Base-by-base conservation (phyloP, 2,329 filamentous ascomycete species). In the Neospermospora avenae region DNA sequence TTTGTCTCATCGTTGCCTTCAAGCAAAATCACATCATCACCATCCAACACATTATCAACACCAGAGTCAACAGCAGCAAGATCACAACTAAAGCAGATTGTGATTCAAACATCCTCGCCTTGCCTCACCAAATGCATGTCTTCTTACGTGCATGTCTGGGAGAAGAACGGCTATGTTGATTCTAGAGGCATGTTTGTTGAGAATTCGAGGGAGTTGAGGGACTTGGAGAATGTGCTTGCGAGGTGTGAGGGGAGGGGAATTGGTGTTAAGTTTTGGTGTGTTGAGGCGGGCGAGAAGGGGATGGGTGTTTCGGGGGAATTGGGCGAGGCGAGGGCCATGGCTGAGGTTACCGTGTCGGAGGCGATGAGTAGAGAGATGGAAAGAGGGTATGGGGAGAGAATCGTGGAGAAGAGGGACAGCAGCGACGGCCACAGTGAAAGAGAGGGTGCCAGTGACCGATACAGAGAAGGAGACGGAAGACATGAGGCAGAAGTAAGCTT, bases 61-160 rank as follows among this genome's bases (percentile, higher is more conserved):
- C 41, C 18, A 10, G 6, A 31, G 28, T 6, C 28, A 10, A 31
- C 28, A 31, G 28, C 28, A 31, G 28, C 6, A 31, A 31, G 24
- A 24, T 10, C 37, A 4, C 18, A 31, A 7, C 8, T 25, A 16
- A 39, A 48, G 49, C 56, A 54, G 7, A 24, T 62, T 3, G 35
- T 63, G 22, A 59, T 75, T 57, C 71, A 72, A 44, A 67, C 73
- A 0, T 73, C 75, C 41, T 76, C 74, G 0, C 65, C 64, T n/a
- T 75, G 72, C 31, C 16, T 76, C 4, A 70, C 74, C 1, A 65
- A 73, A 24, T 67, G 70, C 3, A 65, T 74, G 59, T 70, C 71
- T 1, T 62, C 69, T 6, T 73, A 67, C 65, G 65, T 76, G 5
- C 56, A 64, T 2, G 66, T 68, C 22, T 76, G 74, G 73, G 69